Evolutionary conservation across 2,329 filamentous ascomycete species (phyloP).

Genomic region (Aspergillus ruber): DNA sequence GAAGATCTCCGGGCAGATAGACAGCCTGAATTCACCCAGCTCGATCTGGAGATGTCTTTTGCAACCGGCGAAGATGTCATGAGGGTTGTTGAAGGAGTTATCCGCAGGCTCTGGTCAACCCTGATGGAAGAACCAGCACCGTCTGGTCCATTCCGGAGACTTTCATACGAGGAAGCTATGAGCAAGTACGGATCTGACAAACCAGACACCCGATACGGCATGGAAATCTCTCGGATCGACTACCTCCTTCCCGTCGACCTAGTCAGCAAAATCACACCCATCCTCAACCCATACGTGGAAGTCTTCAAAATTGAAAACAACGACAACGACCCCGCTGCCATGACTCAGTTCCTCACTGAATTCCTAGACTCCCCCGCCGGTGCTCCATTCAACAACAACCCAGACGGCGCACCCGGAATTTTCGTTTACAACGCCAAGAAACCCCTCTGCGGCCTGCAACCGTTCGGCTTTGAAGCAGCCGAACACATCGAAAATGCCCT

Average conservation of each 20-base stretch:
- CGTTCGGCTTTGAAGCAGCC: conserved; percentile 67
- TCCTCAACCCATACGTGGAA: conserved; percentile 66
- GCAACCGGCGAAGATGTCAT: conserved; percentile 66
- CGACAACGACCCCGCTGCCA: conserved; percentile 46
- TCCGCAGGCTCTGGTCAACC: conserved; percentile 50
- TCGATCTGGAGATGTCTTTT: conserved; percentile 93
- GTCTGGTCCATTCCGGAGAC: conserved; percentile 47
- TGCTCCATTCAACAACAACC: conserved; percentile 57
- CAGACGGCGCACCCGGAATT: conserved; percentile 71
- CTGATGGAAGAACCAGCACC: conserved; percentile 42
- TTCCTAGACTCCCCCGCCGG: conserved; percentile 65
- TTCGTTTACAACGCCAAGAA: conserved; percentile 67
- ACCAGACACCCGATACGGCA: conserved; percentile 73
- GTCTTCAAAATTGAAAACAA: conserved; percentile 57
- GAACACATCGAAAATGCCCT: conserved; percentile 51
- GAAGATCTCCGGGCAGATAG: conserved; percentile 88
- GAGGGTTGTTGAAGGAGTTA: conserved; percentile 45
- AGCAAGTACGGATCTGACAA: conserved; percentile 79
- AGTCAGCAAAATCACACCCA: conserved; percentile 64
- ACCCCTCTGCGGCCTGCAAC: conserved; percentile 69
- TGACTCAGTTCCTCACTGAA: conserved; percentile 55
- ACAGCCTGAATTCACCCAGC: conserved; percentile 94
- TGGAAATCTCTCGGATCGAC: conserved; percentile 60
- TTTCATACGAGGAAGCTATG: conserved; percentile 75
- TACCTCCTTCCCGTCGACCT: conserved; percentile 59